Conservation (phyloP, 2,329 filamentous ascomycete genomes). For the Fusarium nurragi region DNA sequence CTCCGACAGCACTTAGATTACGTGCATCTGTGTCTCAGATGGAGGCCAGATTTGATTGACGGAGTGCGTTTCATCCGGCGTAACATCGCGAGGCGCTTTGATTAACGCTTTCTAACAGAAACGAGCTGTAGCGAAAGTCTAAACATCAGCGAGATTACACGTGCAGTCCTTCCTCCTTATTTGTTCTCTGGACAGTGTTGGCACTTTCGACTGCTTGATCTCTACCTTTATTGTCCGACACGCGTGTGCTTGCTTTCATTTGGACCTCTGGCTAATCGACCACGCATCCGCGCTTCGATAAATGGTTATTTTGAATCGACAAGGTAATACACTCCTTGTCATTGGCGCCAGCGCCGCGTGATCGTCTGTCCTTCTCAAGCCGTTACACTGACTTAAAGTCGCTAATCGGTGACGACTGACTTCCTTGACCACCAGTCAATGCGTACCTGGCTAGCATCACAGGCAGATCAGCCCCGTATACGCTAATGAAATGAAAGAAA, state of each 20-base stretch:
- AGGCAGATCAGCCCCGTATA: not conserved
- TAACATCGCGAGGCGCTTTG: not conserved
- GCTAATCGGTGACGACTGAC: not conserved
- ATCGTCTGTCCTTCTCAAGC: not conserved
- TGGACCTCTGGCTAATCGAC: no score
- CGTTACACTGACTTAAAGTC: not conserved
- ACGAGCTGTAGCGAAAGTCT: not conserved
- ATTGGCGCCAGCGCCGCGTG: not conserved
- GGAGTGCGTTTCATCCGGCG: not conserved
- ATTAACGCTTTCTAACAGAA: not conserved
- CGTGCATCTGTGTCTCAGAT: not conserved
- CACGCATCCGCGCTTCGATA: not conserved
- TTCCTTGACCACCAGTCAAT: not conserved
- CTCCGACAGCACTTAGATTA: not conserved
- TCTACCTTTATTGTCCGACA: no score
- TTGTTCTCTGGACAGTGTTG: no score
- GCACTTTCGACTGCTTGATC: no score
- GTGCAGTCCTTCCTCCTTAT: not conserved
- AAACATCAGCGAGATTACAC: not conserved
- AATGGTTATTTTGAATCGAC: not conserved
- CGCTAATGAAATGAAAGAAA: no score
- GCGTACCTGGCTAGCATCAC: not conserved
- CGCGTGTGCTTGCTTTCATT: no score
- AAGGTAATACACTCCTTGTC: not conserved
- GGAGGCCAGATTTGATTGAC: not conserved